Conservation (phyloP, 202 grass and related monocot genomes). For the Miscanthus sacchariflorus region DNA sequence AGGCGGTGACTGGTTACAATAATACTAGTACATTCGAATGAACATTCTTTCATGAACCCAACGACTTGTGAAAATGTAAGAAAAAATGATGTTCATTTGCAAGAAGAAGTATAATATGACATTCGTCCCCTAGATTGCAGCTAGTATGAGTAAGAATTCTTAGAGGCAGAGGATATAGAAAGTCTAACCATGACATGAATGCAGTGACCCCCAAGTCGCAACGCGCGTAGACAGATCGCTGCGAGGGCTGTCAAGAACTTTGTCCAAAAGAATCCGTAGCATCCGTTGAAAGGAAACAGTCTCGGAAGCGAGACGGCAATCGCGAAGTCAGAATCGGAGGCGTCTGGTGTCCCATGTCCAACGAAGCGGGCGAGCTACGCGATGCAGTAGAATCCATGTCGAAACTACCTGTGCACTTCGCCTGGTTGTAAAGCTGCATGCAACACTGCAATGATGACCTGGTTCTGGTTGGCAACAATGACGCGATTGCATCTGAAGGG, state of each 20-base stretch:
- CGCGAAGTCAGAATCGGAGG: neutral
- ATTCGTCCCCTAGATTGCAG: neutral
- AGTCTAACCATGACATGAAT: neutral
- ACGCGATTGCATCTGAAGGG: neutral
- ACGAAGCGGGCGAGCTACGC: conserved; percentile 13
- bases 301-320: neutral
- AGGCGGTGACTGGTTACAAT: neutral
- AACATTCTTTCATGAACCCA: neutral
- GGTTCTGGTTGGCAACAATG: neutral
- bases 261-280: neutral
- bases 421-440: neutral
- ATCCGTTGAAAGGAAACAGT: too few species aligned
- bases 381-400: neutral
- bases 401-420: neutral
- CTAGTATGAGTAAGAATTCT: neutral
- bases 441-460: neutral
- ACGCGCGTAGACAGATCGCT: neutral
- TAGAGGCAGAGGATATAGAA: neutral
- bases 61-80: neutral
- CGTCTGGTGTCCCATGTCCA: conserved; percentile 11
- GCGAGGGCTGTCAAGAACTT: neutral
- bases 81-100: neutral
- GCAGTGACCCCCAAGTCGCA: neutral
- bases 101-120: too few species aligned
- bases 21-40: neutral